Base-by-base conservation (phyloP, 208 protist genomes). In the Trypanosoma cruzi region DNA sequence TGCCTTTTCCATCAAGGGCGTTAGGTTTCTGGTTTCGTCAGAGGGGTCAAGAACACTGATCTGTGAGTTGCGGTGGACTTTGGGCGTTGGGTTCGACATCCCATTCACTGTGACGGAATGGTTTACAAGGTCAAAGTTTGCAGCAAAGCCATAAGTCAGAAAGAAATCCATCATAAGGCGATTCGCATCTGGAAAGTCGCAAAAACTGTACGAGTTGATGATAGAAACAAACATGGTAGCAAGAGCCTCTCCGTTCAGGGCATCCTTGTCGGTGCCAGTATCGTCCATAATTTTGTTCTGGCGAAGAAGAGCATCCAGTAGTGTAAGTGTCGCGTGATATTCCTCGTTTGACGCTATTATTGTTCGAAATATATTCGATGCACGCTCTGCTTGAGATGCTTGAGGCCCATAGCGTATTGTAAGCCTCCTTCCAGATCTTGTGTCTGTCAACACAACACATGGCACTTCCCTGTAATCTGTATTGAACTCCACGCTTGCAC, bases 261-360 rank as follows among this genome's bases (percentile, higher is more conserved):
- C 48, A 4, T 72, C 65, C n/a, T 40, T 61, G 5, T 56, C 61
- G 16, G 55, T 72, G 13, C 75, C 80, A 52, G 68, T 68, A 28
- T 77, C 72, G 56, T 82, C 76, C 4, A 85, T 29, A 1, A 81
- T 81, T 28, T 77, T 81, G 54, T 85, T 85, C 66, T 85, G 76
- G 18, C 66, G 64, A 49, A 85, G 44, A 44, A 85, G 55, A 11
- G 80, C 70, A 46, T 80, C 68, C 20, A 85, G 64, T 10, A 66
- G 34, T 20, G 57, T 59, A 49, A 82, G 64, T 1, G 66, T 71
- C 2, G 75, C 75, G 1, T 49, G 55, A 32, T 66, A 37, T 20
- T 58, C 67, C 1, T 66, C 37, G 31, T 70, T 75, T 7, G 46
- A 48, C 14, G 65, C 72, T 20, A 85, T 18, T 46, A 31, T 48